Evolutionary conservation across 2,329 filamentous ascomycete genomes (phyloP).

Genomic region (Neofusicoccum kwambonambiense): DNA sequence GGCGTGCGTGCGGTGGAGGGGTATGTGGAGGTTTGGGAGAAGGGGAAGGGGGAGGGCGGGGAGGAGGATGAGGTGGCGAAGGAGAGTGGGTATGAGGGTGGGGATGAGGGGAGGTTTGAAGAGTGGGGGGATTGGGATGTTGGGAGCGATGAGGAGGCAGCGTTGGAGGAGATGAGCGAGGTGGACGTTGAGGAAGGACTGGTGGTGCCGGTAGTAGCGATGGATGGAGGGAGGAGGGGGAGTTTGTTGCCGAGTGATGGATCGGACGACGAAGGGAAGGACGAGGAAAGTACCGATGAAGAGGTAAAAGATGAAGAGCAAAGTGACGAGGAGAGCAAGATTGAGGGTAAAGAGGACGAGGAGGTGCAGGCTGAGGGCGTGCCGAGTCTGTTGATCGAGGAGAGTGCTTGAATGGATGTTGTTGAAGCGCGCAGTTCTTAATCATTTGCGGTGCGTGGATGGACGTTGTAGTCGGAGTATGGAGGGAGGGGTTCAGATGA

Average conservation of each 20-base stretch:
- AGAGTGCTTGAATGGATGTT: no score
- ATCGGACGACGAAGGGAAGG: not conserved
- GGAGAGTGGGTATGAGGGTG: not conserved
- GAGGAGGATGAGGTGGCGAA: not conserved
- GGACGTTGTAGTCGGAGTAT: no score
- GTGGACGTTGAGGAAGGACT: not conserved
- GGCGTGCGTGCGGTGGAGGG: not conserved
- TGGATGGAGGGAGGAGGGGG: not conserved
- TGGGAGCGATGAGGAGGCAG: not conserved
- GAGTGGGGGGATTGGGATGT: not conserved
- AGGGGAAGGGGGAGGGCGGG: not conserved
- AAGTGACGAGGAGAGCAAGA: not conserved
- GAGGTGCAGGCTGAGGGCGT: not conserved
- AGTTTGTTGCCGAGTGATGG: constrained; percentile 3
- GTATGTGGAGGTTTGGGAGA: not conserved
- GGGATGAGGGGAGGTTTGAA: not conserved
- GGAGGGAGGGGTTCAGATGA: no score
- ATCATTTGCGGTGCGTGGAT: no score
- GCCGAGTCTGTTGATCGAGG: no score
- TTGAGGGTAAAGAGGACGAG: not conserved
- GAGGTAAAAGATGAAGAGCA: no score
- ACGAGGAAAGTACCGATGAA: no score
- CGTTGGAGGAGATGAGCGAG: constrained; percentile 9
- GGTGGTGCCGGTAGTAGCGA: not conserved
- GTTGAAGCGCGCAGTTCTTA: not conserved